A percentile compares a stretch with the other conserved stretches of the same genome.
These are phyloP conservation scores for Ustilago shanxiensis DNA, from an alignment of 1,284 basidiomycete species.

Conservation along the genomic window DNA sequence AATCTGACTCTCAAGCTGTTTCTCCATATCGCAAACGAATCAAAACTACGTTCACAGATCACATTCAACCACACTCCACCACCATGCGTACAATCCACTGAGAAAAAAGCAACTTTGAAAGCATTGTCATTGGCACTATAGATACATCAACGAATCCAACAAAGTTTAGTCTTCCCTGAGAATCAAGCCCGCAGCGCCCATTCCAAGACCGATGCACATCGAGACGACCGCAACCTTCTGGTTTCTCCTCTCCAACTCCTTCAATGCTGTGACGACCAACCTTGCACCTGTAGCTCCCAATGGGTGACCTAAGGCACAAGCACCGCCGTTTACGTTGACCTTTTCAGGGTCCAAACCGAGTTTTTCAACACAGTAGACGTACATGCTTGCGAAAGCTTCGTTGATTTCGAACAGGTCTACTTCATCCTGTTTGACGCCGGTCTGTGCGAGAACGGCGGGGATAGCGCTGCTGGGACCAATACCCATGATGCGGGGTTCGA, in stretches of 20 bases:
- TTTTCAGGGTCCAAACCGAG: constrained; percentile 78
- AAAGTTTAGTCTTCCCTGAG: constrained; percentile 73
- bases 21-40: neutral
- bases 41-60: too few relatives aligned
- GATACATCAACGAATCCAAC: neutral
- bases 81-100: neutral
- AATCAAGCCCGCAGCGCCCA: constrained; percentile 85
- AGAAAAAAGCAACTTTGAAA: neutral
- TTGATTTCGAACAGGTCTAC: constrained; percentile 90
- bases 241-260: constrained; percentile 81
- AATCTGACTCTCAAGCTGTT: neutral
- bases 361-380: constrained; percentile 78
- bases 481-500: constrained; percentile 85
- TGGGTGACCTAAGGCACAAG: constrained; percentile 89
- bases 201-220: constrained; percentile 83
- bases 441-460: constrained; percentile 74
- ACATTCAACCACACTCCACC: too few relatives aligned
- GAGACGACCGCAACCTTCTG: constrained; percentile 85
- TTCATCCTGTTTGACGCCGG: constrained; percentile 78
- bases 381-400: constrained; percentile 73
- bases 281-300: constrained; percentile 88
- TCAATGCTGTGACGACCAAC: constrained; percentile 87
- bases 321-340: constrained; percentile 84
- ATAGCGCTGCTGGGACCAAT: constrained; percentile 71
- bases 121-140: neutral